Conservation (phyloP, 176 grass and related monocot species). For the Eremochloa ophiuroides region DNA sequence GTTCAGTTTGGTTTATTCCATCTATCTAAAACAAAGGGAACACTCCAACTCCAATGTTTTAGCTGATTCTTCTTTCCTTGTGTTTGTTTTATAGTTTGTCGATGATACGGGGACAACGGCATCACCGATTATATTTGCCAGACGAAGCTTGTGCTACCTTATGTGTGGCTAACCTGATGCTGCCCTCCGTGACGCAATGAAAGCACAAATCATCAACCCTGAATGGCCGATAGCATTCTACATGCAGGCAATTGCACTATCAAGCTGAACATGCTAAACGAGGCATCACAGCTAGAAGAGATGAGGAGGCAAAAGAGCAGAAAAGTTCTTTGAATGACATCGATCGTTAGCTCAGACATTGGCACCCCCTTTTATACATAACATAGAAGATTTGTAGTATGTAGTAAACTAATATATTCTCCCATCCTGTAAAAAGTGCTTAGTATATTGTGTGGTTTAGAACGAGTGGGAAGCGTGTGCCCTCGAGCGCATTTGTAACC, state of each 20-base stretch:
- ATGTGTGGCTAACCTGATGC: constrained; percentile 84
- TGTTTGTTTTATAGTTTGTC: constrained; percentile 49
- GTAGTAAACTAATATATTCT: not conserved
- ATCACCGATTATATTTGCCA: constrained; percentile 75
- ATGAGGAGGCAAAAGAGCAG: constrained; percentile 54
- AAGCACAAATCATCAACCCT: constrained; percentile 67
- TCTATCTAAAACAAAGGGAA: too few relatives aligned
- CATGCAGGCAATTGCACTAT: constrained; percentile 83
- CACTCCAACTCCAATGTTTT: too few relatives aligned
- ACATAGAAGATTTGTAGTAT: not conserved
- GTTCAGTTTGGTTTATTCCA: too few relatives aligned
- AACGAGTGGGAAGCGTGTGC: too few relatives aligned
- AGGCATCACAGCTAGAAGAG: constrained; percentile 78
- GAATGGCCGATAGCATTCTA: constrained; percentile 94
- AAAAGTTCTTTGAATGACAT: constrained; percentile 34
- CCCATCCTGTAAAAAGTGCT: too few relatives aligned
- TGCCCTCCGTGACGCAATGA: constrained; percentile 84
- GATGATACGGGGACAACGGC: constrained; percentile 83
- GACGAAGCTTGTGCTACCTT: constrained; percentile 82
- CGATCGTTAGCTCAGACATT: not conserved
- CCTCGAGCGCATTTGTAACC: too few relatives aligned
- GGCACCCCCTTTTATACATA: not conserved
- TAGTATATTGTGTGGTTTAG: too few relatives aligned
- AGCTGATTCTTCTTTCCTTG: not conserved
- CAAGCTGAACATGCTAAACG: constrained; percentile 82